Base-by-base conservation (phyloP, 306 rosid species). In the Malus fusca region DNA sequence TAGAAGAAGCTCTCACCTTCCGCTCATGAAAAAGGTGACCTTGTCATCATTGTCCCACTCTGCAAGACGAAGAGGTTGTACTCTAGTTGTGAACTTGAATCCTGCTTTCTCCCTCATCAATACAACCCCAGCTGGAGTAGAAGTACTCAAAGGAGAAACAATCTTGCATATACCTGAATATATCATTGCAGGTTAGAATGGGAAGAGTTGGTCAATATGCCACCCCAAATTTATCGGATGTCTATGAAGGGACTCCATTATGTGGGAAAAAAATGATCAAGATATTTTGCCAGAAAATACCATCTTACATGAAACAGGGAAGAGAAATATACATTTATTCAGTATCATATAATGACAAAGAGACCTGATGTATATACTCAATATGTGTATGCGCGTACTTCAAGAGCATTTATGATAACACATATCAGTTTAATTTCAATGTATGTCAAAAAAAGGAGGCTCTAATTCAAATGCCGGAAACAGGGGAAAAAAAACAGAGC, bases 11-110 rank as follows among this genome's bases (percentile, higher is more conserved):
- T 73, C 83, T 74, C 69, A 96, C 99, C 91, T 90, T 83, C 99
- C 99, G 64, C 99, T 92, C 98, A 90, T 87, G 84, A 89, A 92
- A 87, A 96, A 96, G 1, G 97, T 95, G 77, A 90, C 93, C 79
- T 78, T 92, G 84, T 96, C 99, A 83, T 90, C 97, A 44, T 79
- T 80, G 86, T 96, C 92, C 99, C 99, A 96, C 88, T 89, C 97
- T 43, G 99, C 97, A 84, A 92, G 96, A 68, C 99, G 97, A 33
- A 96, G 97, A 56, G 99, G 99, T 84, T 96, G 99, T 69, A 96
- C 98, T 75, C 97, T 90, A 37, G 99, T 95, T 56, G 99, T 88
- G 83, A 95, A 95, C 86, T 92, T 95, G 83, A 95, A 95, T 72
- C 98, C 98, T 70, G 85, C 76, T 79, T 88, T 83, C 89, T 96